Conservation (phyloP, 768 basidiomycete genomes). For the Amanita polypyramis region DNA sequence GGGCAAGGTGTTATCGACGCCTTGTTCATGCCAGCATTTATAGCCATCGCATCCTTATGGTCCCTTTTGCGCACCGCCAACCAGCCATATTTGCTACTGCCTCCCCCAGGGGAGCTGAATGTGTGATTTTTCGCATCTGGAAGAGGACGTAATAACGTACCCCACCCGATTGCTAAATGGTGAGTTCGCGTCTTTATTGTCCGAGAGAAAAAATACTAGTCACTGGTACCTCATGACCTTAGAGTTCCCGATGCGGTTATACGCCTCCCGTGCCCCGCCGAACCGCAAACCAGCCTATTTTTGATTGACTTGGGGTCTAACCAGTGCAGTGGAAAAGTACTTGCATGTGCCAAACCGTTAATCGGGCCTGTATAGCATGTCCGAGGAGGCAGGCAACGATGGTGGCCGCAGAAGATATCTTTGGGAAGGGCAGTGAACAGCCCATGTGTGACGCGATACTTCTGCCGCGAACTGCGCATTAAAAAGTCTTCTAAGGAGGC, state of each 20-base stretch:
- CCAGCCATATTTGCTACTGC: too few relatives aligned
- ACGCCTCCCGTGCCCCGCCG: neutral
- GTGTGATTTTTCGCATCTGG: too few relatives aligned
- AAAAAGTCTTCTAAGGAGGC: neutral
- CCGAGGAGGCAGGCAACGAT: constrained; percentile 1
- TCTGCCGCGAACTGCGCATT: constrained; percentile 1
- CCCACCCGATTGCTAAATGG: too few relatives aligned
- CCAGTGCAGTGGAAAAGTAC: neutral
- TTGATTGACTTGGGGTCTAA: neutral
- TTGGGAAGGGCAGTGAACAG: neutral
- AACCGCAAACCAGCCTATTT: neutral
- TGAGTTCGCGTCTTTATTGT: too few relatives aligned
- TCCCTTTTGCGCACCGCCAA: neutral
- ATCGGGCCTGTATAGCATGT: neutral
- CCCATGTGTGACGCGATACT: neutral
- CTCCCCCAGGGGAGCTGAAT: too few relatives aligned
- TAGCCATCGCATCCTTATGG: neutral
- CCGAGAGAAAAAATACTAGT: too few relatives aligned
- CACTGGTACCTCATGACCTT: too few relatives aligned
- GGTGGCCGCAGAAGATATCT: neutral
- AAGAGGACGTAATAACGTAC: too few relatives aligned
- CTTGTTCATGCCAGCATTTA: neutral
- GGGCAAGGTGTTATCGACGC: neutral
- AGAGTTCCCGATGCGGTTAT: too few relatives aligned
- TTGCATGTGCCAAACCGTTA: neutral